A percentile compares a stretch with the other conserved stretches of the same genome.
Conservation (phyloP, 768 basidiomycete species). For the Tulasnella sp. region DNA sequence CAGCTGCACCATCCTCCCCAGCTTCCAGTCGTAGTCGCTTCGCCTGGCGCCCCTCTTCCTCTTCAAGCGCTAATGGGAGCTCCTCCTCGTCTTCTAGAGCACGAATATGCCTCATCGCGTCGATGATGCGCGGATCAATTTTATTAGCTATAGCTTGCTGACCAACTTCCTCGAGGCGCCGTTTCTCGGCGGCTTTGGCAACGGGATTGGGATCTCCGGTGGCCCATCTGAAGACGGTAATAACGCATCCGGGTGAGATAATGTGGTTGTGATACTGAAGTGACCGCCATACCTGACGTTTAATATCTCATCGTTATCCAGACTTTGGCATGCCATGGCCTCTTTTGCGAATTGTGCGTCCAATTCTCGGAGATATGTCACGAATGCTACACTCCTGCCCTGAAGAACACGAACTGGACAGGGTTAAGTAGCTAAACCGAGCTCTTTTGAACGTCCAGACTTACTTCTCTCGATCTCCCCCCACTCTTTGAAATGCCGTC, state of each 20-base stretch:
- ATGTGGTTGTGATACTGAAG: not conserved
- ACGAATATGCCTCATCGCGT: conserved; percentile 79
- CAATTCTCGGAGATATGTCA: conserved; percentile 84
- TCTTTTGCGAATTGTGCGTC: conserved; percentile 96
- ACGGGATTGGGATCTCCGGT: conserved; percentile 97
- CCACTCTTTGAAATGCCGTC: conserved; percentile 92
- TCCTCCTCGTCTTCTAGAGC: conserved; percentile 77
- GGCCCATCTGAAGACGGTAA: conserved; percentile 60
- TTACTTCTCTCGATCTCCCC: conserved; percentile 86
- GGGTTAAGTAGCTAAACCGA: conserved; percentile 28
- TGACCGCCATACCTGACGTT: conserved; percentile 65
- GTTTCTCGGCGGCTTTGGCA: conserved; percentile 79
- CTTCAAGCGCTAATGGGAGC: conserved; percentile 39
- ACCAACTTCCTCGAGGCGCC: conserved; percentile 76
- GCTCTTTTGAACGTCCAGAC: conserved; percentile 36
- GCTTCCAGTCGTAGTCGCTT: conserved; percentile 35
- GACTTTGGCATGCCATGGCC: conserved; percentile 96
- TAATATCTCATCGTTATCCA: conserved; percentile 95
- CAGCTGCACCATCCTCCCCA: conserved; percentile 33
- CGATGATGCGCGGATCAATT: conserved; percentile 84
- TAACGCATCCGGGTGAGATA: not conserved
- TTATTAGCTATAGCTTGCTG: conserved; percentile 75
- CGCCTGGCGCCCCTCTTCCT: conserved; percentile 37
- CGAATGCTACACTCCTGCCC: conserved; percentile 94
- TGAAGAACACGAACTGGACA: conserved; percentile 77